Evolutionary conservation across 208 protist genomes (phyloP), one percentile per base, ranked within the genome.

Genomic region (Phytomonas serpens): DNA sequence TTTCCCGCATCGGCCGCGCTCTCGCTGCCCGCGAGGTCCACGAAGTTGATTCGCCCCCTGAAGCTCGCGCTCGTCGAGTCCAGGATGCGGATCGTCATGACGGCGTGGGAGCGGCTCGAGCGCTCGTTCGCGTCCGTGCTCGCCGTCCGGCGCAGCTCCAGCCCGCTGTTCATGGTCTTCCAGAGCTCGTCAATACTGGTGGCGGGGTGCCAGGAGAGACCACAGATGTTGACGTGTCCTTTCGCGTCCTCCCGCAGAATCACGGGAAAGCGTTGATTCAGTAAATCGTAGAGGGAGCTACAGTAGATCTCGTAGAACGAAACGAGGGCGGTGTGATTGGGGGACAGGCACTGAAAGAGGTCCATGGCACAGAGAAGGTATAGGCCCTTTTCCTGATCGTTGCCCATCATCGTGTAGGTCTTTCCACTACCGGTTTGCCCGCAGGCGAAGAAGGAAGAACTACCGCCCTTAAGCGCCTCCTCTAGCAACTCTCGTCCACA

Each of bases 11-110:
- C 98, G 0, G 89, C 90, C 4, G 87, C 96, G 57, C 98, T 76
- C 81, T 99, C 98, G 64, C 86, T 98, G 16, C 98, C 98, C 13
- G 98, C 98, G 9, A 99, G 79, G 78, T 99, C 98, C 38, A 99
- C 99, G 73, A 99, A 98, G 61, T 95, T 98, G 16, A 96, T 47
- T 34, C 66, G 82, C 2, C 88, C 91, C 34, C 62, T 65, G 33
- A 88, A 84, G 90, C 86, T 83, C 74, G 88, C 37, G 83, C 89
- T 51, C 66, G 36, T 31, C 14, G 64, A 61, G 71, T 80, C 76
- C 72, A 36, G 34, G 38, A 94, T 77, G 16, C 70, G 84, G 52
- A 90, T 83, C 27, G 79, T 84, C n/a, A 97, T 69, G 29, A 97
- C 83, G 10, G 91, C 93, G 80, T 97, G 93, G 3, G 91, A 96